Percentiles rank a stretch among this genome's conserved stretches.
phyloP scores from a whole-genome alignment of 1,284 basidiomycete genomes.

The Moniliella sp. region DNA sequence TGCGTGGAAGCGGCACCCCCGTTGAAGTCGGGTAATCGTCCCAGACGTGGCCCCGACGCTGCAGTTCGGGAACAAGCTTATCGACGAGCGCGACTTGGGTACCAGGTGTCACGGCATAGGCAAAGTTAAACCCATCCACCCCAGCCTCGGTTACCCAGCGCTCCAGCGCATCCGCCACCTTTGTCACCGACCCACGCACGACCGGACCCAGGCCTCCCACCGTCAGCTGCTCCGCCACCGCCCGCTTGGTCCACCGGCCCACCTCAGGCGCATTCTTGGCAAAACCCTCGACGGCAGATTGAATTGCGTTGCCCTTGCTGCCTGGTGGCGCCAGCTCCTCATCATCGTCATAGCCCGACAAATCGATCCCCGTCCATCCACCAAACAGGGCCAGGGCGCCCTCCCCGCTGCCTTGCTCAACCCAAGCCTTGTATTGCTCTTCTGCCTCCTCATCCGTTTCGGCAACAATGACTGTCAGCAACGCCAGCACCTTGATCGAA shows the following conservation, averaged over 20 bases:
- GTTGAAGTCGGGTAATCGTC: constrained; percentile 13
- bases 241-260: constrained; percentile 21
- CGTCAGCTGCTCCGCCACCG: constrained; percentile 21
- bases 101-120: constrained; percentile 9
- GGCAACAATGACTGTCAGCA: constrained; percentile 19
- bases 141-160: constrained; percentile 15
- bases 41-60: constrained; percentile 23
- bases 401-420: constrained; percentile 16
- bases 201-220: constrained; percentile 25
- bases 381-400: constrained; percentile 32
- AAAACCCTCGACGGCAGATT: constrained; percentile 21
- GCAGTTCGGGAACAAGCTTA: constrained; percentile 18
- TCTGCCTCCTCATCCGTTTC: constrained; percentile 30
- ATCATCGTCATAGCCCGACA: constrained; percentile 13
- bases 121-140: constrained; percentile 23
- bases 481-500: constrained; percentile 25
- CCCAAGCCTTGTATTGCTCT: constrained; percentile 21
- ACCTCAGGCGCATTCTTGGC: constrained; percentile 19
- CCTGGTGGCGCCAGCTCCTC: constrained; percentile 23
- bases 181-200: constrained; percentile 9
- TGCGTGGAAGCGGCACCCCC: no score
- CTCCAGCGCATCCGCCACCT: constrained; percentile 17
- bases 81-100: constrained; percentile 21
- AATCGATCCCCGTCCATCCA: constrained; percentile 28
- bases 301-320: constrained; percentile 20